Percentiles rank a stretch among this genome's conserved stretches.
Conservation (phyloP, 176 grass and related monocot species). For the Eragrostis curvula region DNA sequence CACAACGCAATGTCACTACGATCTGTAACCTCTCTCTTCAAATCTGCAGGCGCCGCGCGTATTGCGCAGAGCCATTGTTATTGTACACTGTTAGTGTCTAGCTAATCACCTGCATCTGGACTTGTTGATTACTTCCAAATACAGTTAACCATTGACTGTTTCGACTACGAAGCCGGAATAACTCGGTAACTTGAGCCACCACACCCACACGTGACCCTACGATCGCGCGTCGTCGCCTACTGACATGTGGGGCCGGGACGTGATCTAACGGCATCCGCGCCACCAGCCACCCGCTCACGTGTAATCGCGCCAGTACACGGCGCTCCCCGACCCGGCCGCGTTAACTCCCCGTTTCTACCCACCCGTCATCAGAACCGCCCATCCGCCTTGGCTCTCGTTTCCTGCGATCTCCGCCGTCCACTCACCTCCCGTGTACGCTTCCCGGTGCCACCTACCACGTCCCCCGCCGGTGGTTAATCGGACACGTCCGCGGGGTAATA, state of each 20-base stretch:
- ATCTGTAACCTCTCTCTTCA: too few species aligned
- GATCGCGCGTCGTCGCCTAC: neutral
- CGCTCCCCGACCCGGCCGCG: constrained; percentile 19
- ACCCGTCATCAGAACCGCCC: constrained; percentile 3
- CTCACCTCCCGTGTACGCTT: neutral
- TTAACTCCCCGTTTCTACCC: neutral
- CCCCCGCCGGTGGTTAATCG: constrained; percentile 14
- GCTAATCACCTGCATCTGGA: neutral
- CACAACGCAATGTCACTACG: too few species aligned
- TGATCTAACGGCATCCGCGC: constrained; percentile 29
- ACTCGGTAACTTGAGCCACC: constrained; percentile 9
- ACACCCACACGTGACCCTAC: constrained; percentile 19
- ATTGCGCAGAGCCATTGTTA: too few species aligned
- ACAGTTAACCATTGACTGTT: neutral
- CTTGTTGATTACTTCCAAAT: neutral
- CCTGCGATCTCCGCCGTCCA: neutral
- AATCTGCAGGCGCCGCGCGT: too few species aligned
- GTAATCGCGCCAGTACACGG: neutral
- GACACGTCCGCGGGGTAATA: constrained; percentile 11
- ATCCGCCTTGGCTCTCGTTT: neutral
- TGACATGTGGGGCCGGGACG: constrained; percentile 10
- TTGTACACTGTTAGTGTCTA: too few species aligned
- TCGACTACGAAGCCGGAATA: neutral
- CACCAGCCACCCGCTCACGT: constrained; percentile 24
- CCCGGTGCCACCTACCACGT: constrained; percentile 30